These are phyloP conservation scores for Pleurotus ostreatus DNA, from an alignment of 768 basidiomycete species.

Conservation along the genomic window DNA sequence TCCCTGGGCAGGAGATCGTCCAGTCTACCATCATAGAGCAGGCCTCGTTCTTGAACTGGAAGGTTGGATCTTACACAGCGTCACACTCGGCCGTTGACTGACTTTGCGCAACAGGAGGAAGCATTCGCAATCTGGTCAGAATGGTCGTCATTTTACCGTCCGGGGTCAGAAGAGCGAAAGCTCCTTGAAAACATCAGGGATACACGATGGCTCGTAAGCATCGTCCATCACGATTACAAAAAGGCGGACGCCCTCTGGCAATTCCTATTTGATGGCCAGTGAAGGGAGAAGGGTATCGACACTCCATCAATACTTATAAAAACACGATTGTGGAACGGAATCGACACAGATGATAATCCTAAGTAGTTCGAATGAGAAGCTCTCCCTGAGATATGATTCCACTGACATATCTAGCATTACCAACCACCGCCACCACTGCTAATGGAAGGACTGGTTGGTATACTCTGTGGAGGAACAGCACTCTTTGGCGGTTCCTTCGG, in stretches of 20 bases:
- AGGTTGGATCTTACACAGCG: slow-evolving; percentile 44
- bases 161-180: slow-evolving; percentile 63
- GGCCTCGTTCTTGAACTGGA: slow-evolving; percentile 95
- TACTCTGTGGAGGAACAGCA: slow-evolving; percentile 5
- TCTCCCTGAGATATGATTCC: too few relatives aligned
- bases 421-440: background rate
- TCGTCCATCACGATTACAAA: slow-evolving; percentile 94
- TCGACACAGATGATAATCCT: too few relatives aligned
- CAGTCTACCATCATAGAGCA: slow-evolving; percentile 97
- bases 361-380: too few relatives aligned
- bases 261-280: slow-evolving; percentile 59
- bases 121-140: slow-evolving; percentile 95
- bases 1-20: slow-evolving; percentile 92
- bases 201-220: slow-evolving; percentile 84
- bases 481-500: slow-evolving; percentile 2
- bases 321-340: too few relatives aligned
- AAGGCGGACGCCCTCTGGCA: slow-evolving; percentile 74
- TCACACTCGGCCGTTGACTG: too few relatives aligned
- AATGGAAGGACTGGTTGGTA: slow-evolving; percentile 7
- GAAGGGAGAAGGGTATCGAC: background rate
- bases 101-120: slow-evolving; percentile 62
- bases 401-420: background rate
- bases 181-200: slow-evolving; percentile 71
- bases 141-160: slow-evolving; percentile 87
- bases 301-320: too few relatives aligned